Base-by-base conservation (phyloP, 176 grass and related monocot species). In the Oryza officinalis region DNA sequence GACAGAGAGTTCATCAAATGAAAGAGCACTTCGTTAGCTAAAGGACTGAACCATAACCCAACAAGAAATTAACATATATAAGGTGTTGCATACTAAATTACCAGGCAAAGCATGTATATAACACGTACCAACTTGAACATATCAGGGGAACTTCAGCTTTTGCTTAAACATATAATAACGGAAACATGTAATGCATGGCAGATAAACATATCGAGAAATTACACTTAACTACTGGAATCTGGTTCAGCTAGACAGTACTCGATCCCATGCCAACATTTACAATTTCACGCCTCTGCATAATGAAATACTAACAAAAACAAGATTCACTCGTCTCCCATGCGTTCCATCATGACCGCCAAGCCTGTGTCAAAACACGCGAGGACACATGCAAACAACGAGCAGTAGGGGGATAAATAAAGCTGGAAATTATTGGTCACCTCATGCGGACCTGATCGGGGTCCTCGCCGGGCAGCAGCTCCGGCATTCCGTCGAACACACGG, bases 401-500 rank as follows among this genome's bases (percentile, higher is more conserved):
- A 70, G 1, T 27, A 84, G 10, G 49, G 10, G 13, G 13, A 1
- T 57, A 11, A 18, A 1, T 57, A 11, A 18, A 20, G 41, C 1
- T 5, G 18, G 30, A 13, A 45, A 74, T 13, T 71, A 13, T 22
- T 10, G 31, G 0, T 72, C 30, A 91, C 90, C 92, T 93, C 32
- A n/a, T 5, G 70, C 90, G 90, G 87, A 95, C 85, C 14, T 93
- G 75, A 49, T 47, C 41, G 4, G 95, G 91, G 50, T 95, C 87
- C 82, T 88, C 50, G 43, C 38, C 87, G 0, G 92, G 89, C 52
- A 98, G 88, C 14, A 95, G 78, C 32, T 88, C 45, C 40, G 92
- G 96, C 90, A 98, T 92, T 77, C 81, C 85, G 64, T 98, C 92
- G 71, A 86, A 90, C 25, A 98, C 4, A 79, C 91, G 87, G 87